A percentile compares a stretch with the other conserved stretches of the same genome.
These are phyloP conservation scores for Infundibulicybe gibba DNA, from an alignment of 768 basidiomycete genomes.

Conservation along the genomic window DNA sequence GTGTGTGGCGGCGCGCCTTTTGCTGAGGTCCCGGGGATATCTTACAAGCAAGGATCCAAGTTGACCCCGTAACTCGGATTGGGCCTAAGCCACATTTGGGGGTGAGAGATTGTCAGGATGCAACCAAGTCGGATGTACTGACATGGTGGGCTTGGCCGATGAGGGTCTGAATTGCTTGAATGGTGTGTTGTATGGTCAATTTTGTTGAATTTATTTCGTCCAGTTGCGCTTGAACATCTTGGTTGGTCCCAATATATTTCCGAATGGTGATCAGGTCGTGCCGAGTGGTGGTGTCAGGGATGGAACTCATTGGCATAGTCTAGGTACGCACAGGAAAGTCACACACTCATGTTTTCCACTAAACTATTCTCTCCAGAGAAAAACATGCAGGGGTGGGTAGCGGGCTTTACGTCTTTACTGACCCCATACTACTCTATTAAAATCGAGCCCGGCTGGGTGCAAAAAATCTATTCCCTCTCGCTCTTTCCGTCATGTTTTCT, in stretches of 20 bases:
- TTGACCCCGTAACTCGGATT: slow-evolving; percentile 24
- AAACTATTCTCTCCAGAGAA: no score
- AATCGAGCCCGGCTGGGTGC: no score
- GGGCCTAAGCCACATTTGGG: slow-evolving; percentile 21
- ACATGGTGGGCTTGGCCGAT: slow-evolving; percentile 9
- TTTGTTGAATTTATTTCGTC: background rate
- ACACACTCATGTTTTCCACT: no score
- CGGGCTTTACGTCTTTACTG: no score
- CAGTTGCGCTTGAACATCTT: background rate
- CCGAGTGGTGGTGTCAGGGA: no score
- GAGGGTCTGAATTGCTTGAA: background rate
- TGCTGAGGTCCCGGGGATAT: slow-evolving; percentile 21
- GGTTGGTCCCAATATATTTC: no score
- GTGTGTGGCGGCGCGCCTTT: slow-evolving; percentile 26
- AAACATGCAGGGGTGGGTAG: no score
- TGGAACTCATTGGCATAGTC: no score
- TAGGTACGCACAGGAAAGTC: no score
- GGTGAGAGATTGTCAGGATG: background rate
- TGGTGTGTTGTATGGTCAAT: background rate
- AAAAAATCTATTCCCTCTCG: background rate
- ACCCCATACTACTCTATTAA: no score
- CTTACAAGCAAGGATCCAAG: slow-evolving; percentile 21
- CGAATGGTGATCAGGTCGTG: no score
- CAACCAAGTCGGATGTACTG: background rate
- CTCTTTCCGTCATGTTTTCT: background rate